Base-by-base conservation (phyloP, 163 green algal genomes). In the Scenedesmus sp. region DNA sequence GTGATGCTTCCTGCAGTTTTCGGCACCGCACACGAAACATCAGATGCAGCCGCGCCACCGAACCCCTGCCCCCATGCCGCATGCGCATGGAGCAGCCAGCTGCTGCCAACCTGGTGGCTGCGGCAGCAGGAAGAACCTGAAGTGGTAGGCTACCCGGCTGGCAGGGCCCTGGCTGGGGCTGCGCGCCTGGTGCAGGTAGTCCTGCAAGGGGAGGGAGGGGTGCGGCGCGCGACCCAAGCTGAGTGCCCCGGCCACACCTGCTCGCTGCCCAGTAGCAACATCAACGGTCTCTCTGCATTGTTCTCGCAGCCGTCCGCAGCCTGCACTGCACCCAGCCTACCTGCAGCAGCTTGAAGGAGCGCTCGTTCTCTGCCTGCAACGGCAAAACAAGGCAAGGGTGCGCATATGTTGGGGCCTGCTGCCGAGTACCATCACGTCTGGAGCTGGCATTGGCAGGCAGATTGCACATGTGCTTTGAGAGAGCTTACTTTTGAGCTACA, bases 301-400 rank as follows among this genome's bases (percentile, higher is more conserved):
- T 56, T 35, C 24, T 22, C 2, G 7, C 15, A 18, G 0, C 2
- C 24, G 18, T 33, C 35, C n/a, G n/a, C 43, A 5, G 26, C 7
- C 6, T 84, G 78, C 24, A 6, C 26, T 42, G 81, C 33, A 51
- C 15, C 22, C 20, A 30, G n/a, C 40, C 78, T 40, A 91, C 93
- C 72, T 94, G 92, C n/a, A 95, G 89, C 44, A 95, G 84, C 91
- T 95, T 94, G 89, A 95, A 94, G 30, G 93, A 95, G 7, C 92
- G 89, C 81, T 95, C 92, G 68, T 95, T 95, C 24, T 95, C 89
- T 16, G 72, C 84, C 93, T 95, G 88, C 46, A 37, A 35, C 40
- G 56, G 26, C 65, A 76, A 40, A 20, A 72, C 22, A 3, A 72
- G 59, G n/a, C n/a, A n/a, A n/a, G n/a, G n/a, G n/a, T n/a, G n/a